Base-by-base conservation (phyloP, 805 yeast genomes). In the Teunomyces aglyptinius region DNA sequence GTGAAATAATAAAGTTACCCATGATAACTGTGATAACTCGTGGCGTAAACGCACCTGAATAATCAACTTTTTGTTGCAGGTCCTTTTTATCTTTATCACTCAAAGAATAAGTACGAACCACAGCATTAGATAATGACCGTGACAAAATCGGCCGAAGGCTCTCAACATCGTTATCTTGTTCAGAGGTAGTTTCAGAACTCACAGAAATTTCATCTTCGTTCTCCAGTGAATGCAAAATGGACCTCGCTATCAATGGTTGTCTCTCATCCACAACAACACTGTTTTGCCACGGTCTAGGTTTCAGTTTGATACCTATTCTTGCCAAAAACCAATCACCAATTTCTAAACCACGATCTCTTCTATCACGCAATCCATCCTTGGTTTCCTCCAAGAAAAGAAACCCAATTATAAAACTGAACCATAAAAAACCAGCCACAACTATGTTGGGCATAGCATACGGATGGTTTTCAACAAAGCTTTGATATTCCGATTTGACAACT, bases 401-500 rank as follows among this genome's bases (percentile, higher is more conserved):
- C 11, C 71, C 74, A 12, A 54, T 43, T n/a, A 58, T 3, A 2
- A 65, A 52, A 27, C 70, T 61, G 13, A 56, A 27, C 48, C 59
- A 44, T 24, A 68, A 53, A 24, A 66, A 56, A 2, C 41, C 11
- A 3, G 68, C 59, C 20, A 70, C 73, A 5, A 63, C 68, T 2
- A 71, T 51, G 48, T 69, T 70, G 12, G 73, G 65, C 33, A 70
- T 55, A 0, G 75, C 75, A 43, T 71, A 71, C 3, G 76, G 76
- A 46, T 65, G 54, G 15, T 54, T 57, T 11, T 55, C 48, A 13
- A 68, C 45, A 43, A 71, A 68, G 10, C 39, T 36, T 19, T 67
- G 67, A 48, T 70, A 63, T 19, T 18, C 19, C 15, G 28, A 20
- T 18, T 50, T 38, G 12, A 48, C 48, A 4, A 13, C 18, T 4